These are phyloP conservation scores for Coemansia sp. DNA, from an alignment of 192 early-diverging fungal genomes.

Conservation along the genomic window DNA sequence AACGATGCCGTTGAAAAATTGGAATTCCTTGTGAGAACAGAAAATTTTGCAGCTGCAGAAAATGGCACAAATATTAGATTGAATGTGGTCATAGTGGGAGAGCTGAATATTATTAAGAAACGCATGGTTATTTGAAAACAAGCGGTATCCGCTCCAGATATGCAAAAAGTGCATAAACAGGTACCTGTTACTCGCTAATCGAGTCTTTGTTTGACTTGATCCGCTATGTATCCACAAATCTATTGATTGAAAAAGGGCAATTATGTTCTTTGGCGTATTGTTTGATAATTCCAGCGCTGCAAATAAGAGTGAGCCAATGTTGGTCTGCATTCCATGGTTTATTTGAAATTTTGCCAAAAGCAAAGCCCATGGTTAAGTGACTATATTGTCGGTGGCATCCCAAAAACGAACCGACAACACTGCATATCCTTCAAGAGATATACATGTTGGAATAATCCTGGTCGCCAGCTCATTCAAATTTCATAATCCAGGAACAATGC, in stretches of 20 bases:
- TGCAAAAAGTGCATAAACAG: background rate
- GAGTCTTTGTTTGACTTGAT: background rate
- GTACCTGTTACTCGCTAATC: background rate
- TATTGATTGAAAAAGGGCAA: background rate
- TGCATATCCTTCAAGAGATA: background rate
- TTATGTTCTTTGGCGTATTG: slow-evolving; percentile 8
- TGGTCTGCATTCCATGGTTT: background rate
- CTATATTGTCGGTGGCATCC: too few relatives aligned
- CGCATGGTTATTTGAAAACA: background rate
- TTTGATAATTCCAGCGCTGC: slow-evolving; percentile 10
- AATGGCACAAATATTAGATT: background rate
- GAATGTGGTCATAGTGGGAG: background rate
- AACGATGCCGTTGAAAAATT: background rate
- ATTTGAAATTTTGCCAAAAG: background rate
- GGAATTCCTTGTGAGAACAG: background rate
- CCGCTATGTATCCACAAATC: background rate
- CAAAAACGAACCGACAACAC: background rate
- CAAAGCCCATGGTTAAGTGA: background rate
- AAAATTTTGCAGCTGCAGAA: background rate
- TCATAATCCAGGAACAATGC: background rate
- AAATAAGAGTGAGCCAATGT: background rate
- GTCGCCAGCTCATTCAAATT: background rate
- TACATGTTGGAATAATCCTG: background rate
- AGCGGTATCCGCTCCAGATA: background rate
- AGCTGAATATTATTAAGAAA: background rate